Conservation (phyloP, 192 early-diverging fungal genomes). For the Coemansia sp. region DNA sequence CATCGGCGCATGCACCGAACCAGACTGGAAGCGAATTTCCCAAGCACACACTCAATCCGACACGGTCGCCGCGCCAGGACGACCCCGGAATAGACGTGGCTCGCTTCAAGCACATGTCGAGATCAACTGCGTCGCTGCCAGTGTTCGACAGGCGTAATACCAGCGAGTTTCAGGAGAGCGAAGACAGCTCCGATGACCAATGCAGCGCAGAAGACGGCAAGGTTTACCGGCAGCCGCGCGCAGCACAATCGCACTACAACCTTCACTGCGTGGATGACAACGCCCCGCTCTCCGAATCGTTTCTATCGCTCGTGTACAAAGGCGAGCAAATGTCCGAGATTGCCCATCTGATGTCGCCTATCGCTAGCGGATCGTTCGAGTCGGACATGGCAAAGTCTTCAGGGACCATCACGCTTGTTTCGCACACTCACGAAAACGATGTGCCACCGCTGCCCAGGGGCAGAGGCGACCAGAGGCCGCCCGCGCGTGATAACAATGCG, state of each 20-base stretch:
- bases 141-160: conserved; percentile 1
- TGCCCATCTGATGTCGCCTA: conserved; percentile 23
- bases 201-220: neutral
- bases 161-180: neutral
- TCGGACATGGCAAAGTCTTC: conserved; percentile 8
- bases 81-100: neutral
- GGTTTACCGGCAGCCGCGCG: conserved; percentile 1
- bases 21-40: neutral
- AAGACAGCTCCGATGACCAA: neutral
- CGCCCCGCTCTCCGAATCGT: conserved; percentile 19
- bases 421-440: neutral
- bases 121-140: conserved; percentile 37
- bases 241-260: conserved; percentile 35
- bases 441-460: neutral
- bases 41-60: neutral
- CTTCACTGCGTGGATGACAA: conserved; percentile 9
- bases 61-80: too few species aligned
- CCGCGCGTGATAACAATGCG: too few species aligned
- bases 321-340: conserved; percentile 29
- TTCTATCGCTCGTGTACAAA: conserved; percentile 27
- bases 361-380: conserved; percentile 11
- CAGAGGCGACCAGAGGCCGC: neutral
- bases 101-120: conserved; percentile 19
- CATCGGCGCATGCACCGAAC: neutral
- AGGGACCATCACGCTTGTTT: conserved; percentile 9